These are phyloP conservation scores for Lithospermum erythrorhizon DNA, from an alignment of 257 asterid genomes.

Conservation along the genomic window DNA sequence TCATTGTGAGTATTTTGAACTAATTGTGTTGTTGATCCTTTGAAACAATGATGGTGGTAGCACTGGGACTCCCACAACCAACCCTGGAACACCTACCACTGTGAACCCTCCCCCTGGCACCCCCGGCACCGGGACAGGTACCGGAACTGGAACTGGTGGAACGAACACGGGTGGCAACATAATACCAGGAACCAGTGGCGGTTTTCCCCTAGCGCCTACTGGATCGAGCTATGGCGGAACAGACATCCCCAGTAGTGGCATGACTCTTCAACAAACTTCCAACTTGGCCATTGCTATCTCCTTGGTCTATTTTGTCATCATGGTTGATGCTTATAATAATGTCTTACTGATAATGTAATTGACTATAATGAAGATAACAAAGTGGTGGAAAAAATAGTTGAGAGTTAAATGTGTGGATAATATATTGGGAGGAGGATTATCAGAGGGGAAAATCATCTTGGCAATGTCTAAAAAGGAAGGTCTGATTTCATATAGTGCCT, in stretches of 20 bases:
- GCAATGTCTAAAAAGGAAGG: constrained; percentile 14
- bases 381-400: not conserved
- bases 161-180: not conserved
- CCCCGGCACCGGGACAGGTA: not conserved
- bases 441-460: constrained; percentile 12
- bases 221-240: constrained; percentile 28
- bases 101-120: not conserved
- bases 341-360: not conserved
- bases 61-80: constrained; percentile 17
- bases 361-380: not conserved
- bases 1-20: not conserved
- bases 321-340: constrained; percentile 12
- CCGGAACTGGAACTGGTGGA: not conserved
- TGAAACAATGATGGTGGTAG: constrained; percentile 15
- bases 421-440: constrained; percentile 15
- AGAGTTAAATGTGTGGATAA: constrained; percentile 9
- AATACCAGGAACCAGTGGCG: constrained; percentile 16
- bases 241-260: constrained; percentile 7
- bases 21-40: not conserved
- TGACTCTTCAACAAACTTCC: constrained; percentile 4
- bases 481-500: constrained; percentile 14
- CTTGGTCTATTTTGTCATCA: constrained; percentile 12
- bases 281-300: constrained; percentile 12
- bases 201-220: constrained; percentile 29
- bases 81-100: constrained; percentile 17